Conservation (phyloP, 345 rosid species). For the Eucalyptus dawsonii region DNA sequence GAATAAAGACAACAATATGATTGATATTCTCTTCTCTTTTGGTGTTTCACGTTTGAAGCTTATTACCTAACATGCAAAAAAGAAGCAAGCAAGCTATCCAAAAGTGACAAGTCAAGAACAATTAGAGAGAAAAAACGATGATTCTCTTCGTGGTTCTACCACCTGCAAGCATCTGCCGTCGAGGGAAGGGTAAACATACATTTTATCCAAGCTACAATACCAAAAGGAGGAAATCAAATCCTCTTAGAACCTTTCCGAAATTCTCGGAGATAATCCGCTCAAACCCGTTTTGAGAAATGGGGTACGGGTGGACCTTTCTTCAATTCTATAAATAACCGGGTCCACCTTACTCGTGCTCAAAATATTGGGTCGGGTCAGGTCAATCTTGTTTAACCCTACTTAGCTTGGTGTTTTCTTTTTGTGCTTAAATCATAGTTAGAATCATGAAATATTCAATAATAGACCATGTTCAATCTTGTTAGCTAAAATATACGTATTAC, state of each 20-base stretch:
- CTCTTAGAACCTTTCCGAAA: background rate
- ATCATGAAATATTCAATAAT: too few species aligned
- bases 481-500: too few species aligned
- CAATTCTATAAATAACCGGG: too few species aligned
- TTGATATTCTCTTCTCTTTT: background rate
- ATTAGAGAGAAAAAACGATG: background rate
- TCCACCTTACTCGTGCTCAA: too few species aligned
- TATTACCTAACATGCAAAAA: background rate
- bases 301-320: too few species aligned
- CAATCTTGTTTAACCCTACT: too few species aligned
- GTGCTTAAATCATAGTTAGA: too few species aligned
- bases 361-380: too few species aligned
- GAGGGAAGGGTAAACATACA: background rate
- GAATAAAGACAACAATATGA: background rate
- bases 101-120: background rate
- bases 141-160: background rate
- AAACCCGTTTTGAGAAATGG: rapidly evolving
- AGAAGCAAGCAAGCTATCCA: too few species aligned
- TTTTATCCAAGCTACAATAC: background rate
- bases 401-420: too few species aligned
- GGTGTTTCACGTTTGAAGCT: background rate
- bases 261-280: rapidly evolving
- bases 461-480: too few species aligned
- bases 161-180: background rate
- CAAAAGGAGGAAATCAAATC: background rate